A percentile compares a stretch with the other conserved stretches of the same genome.
Evolutionary conservation across 1,139 yeast genomes (phyloP).

Genomic region (Candida labiduridarum): DNA sequence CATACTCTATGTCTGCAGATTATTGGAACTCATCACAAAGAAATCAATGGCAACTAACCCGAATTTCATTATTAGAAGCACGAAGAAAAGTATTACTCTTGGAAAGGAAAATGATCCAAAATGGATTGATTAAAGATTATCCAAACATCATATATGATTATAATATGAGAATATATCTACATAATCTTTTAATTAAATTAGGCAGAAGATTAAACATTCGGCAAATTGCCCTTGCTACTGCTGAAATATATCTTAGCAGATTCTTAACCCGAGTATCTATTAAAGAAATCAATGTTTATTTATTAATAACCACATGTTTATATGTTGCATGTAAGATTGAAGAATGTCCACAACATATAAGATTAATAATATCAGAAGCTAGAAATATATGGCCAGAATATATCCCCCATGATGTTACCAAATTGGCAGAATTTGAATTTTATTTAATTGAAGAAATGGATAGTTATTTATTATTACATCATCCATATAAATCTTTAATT

Average conservation of each 20-base stretch:
- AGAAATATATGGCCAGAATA: slow-evolving; percentile 93
- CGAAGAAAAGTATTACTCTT: slow-evolving; percentile 40
- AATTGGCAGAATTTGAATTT: slow-evolving; percentile 95
- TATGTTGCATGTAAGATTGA: slow-evolving; percentile 93
- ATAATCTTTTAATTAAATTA: slow-evolving; percentile 67
- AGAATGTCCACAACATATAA: slow-evolving; percentile 92
- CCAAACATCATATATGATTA: slow-evolving; percentile 55
- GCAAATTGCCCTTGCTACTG: slow-evolving; percentile 85
- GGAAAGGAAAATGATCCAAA: slow-evolving; percentile 50
- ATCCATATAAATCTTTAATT: slow-evolving; percentile 78
- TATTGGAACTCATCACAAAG: slow-evolving; percentile 52
- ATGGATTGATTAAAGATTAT: slow-evolving; percentile 47
- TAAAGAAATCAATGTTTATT: slow-evolving; percentile 79
- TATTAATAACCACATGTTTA: slow-evolving; percentile 80
- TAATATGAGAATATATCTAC: slow-evolving; percentile 69
- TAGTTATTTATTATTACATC: slow-evolving; percentile 78
- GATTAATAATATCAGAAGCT: slow-evolving; percentile 82
- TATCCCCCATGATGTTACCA: slow-evolving; percentile 88
- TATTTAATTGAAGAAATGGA: slow-evolving; percentile 89
- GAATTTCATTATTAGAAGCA: slow-evolving; percentile 42
- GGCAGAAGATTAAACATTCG: slow-evolving; percentile 78
- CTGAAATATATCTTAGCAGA: slow-evolving; percentile 79
- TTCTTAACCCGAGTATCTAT: slow-evolving; percentile 73
- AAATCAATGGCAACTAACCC: slow-evolving; percentile 44
- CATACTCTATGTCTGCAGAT: slow-evolving; percentile 46